phyloP scores from a whole-genome alignment of 2,329 filamentous ascomycete genomes.

The Clarireedia paspali region DNA sequence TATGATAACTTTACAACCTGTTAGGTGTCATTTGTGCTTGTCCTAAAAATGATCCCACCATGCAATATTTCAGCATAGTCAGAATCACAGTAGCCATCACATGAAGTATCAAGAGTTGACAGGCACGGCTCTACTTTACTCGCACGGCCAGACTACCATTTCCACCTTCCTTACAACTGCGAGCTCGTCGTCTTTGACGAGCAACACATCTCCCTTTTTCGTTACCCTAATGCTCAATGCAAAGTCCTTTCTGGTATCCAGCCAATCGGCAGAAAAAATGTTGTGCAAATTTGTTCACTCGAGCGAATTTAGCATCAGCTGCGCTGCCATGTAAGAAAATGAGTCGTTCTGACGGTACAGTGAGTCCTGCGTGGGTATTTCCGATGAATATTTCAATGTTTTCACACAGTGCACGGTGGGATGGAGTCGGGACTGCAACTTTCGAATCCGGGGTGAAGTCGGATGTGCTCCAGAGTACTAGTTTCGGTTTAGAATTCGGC shows the following conservation, averaged over 20 bases:
- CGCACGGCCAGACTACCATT: neutral
- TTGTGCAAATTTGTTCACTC: neutral
- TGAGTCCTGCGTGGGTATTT: neutral
- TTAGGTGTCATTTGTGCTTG: no score
- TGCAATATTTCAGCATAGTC: no score
- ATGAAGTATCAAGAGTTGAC: no score
- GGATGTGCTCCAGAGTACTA: no score
- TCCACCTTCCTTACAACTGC: slow-evolving; percentile 13
- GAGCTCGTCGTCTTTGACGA: slow-evolving; percentile 16
- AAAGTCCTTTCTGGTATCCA: slow-evolving; percentile 7
- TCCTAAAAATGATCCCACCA: no score
- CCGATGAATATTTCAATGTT: neutral
- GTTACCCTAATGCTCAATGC: slow-evolving; percentile 12
- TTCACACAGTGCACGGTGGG: neutral
- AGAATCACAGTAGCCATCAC: no score
- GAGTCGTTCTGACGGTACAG: neutral
- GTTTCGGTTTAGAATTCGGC: no score
- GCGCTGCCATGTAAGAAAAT: neutral
- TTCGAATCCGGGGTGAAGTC: no score
- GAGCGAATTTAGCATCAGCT: neutral
- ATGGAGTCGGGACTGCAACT: neutral
- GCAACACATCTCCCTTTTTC: slow-evolving; percentile 12
- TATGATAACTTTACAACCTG: no score
- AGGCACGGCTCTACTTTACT: no score
- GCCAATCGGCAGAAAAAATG: slow-evolving; percentile 8